Evolutionary conservation across 2,329 filamentous ascomycete species (phyloP).

Genomic region (Microsporum audouinii): DNA sequence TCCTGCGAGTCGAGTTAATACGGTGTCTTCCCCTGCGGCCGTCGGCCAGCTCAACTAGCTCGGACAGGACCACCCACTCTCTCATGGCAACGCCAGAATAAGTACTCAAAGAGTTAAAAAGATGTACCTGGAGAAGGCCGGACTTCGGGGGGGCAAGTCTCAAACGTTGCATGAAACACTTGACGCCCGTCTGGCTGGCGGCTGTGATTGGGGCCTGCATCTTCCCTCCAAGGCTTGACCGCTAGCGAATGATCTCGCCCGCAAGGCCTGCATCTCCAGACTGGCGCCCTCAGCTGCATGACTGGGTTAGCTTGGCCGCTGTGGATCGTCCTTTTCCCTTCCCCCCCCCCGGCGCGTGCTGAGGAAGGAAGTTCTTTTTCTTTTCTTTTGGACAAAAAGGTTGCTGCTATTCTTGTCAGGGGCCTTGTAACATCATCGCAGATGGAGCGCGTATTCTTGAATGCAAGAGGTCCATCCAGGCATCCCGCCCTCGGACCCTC

Average conservation of each 20-base stretch:
- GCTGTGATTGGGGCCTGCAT: not conserved
- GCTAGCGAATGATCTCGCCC: not conserved
- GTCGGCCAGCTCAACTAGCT: too few species aligned
- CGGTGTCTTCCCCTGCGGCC: not conserved
- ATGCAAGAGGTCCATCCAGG: not conserved
- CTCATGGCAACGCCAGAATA: not conserved
- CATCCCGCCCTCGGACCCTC: not conserved
- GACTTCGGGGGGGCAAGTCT: not conserved
- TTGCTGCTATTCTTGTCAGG: constrained; percentile 6
- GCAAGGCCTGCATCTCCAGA: not conserved
- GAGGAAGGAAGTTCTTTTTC: not conserved
- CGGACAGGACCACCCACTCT: too few species aligned
- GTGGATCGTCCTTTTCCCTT: not conserved
- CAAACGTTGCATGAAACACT: constrained; percentile 3
- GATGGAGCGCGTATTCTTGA: constrained; percentile 5
- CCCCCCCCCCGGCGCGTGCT: not conserved
- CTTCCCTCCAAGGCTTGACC: not conserved
- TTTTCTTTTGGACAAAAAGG: not conserved
- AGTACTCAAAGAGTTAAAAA: not conserved
- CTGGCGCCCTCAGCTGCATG: not conserved
- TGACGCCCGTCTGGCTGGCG: not conserved
- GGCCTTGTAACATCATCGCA: constrained; percentile 3
- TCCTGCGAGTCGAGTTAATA: not conserved
- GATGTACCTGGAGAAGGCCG: not conserved
- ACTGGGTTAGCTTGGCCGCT: not conserved